Evolutionary conservation across 257 asterid species (phyloP), one percentile per base, ranked within the genome.

Genomic region (Linaria vulgaris): DNA sequence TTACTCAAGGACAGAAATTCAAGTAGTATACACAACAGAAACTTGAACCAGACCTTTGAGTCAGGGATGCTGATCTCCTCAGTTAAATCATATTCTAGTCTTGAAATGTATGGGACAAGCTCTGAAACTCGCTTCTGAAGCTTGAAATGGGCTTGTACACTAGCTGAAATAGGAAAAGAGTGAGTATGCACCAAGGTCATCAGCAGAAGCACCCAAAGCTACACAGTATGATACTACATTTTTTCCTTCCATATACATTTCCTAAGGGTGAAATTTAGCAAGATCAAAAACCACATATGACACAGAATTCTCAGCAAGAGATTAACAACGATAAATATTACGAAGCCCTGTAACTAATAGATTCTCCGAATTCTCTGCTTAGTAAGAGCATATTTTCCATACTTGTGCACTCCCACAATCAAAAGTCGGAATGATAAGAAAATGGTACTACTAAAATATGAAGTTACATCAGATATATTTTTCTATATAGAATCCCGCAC

Each of bases 41-140:
- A 64, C 43, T 72, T 61, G 63, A 66, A 59, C 69, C 83, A 72
- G 68, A 90, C 97, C 96, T 90, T 80, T 6, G 81, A 68, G 59
- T 69, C 74, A 61, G 88, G 95, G 75, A 80, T 80, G 65, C 88
- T 89, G 34, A 87, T 80, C 82, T 87, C 97, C 49, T 59, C 94
- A 66, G 66, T 74, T 68, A 90, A 57, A 61, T 87, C 96, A 63
- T 83, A 74, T 74, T 87, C 96, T 68, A 90, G 77, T 67, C 88
- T 81, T 37, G 87, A 24, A 66, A 88, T 76, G 63, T 76, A 84
- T 54, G 85, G 95, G 53, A 83, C 66, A 59, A 87, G 90, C 66
- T 82, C 80, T 21, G 85, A 69, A 69, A 82, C 84, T 16, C 89
- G 88, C 72, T 80, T 90, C 71, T 75, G 79, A 51, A 90, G 81